phyloP scores from a whole-genome alignment of 2,329 filamentous ascomycete species.

The Elsinoe arachidis region DNA sequence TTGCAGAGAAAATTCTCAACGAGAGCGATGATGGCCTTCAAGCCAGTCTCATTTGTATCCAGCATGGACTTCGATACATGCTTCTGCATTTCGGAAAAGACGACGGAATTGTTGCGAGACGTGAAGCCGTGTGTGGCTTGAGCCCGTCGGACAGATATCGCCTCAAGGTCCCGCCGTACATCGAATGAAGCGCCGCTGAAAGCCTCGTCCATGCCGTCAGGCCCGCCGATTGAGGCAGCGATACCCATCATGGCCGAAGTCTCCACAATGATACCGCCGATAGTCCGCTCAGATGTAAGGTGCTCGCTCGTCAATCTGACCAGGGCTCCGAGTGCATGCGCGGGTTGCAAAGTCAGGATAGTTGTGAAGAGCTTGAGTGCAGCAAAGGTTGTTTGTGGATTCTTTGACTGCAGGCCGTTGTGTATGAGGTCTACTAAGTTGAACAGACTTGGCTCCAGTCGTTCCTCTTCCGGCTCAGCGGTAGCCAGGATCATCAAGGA shows the following conservation, averaged over 20 bases:
- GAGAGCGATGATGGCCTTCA: constrained; percentile 46
- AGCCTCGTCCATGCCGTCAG: constrained; percentile 61
- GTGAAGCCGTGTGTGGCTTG: background rate
- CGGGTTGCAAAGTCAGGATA: constrained; percentile 78
- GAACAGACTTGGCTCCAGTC: constrained; percentile 76
- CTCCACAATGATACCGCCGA: constrained; percentile 67
- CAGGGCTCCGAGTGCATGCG: constrained; percentile 71
- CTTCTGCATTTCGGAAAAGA: constrained; percentile 2
- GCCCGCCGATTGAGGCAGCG: constrained; percentile 58
- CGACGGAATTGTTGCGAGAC: constrained; percentile 6
- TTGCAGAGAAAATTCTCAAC: constrained; percentile 80
- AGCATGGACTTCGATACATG: constrained; percentile 15
- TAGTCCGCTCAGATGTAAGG: constrained; percentile 47
- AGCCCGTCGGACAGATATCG: constrained; percentile 18
- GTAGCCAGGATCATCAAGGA: constrained; percentile 80
- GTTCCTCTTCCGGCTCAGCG: constrained; percentile 65
- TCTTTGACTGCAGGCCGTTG: constrained; percentile 73
- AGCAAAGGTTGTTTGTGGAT: constrained; percentile 80
- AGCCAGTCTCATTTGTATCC: constrained; percentile 48
- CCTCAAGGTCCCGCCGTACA: constrained; percentile 34
- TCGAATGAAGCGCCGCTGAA: constrained; percentile 68
- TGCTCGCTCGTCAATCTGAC: constrained; percentile 44
- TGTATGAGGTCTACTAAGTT: constrained; percentile 87
- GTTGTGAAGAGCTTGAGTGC: constrained; percentile 81
- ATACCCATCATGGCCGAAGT: constrained; percentile 62